phyloP scores from a whole-genome alignment of 148 eudicot species.

The Silene uniflora region DNA sequence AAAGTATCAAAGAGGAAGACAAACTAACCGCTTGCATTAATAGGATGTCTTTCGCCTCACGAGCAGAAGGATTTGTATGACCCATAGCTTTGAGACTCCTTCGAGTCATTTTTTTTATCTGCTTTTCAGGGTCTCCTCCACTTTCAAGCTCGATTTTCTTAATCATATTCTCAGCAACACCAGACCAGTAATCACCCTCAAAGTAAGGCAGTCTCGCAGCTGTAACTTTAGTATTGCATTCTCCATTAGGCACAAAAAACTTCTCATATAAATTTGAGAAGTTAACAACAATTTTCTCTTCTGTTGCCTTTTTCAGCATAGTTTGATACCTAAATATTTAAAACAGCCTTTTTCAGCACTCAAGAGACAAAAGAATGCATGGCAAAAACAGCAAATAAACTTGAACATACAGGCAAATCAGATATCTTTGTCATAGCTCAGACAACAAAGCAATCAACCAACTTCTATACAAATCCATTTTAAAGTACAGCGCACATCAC shows the following conservation, averaged over 20 bases:
- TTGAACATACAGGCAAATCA: conserved; percentile 5
- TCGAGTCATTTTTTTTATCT: conserved; percentile 44
- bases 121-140: conserved; percentile 35
- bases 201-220: conserved; percentile 86
- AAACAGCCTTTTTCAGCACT: conserved; percentile 14
- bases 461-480: neutral
- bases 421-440: neutral
- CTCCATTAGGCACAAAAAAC: conserved; percentile 59
- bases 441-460: neutral
- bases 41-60: conserved; percentile 58
- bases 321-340: conserved; percentile 57
- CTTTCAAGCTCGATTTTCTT: conserved; percentile 47
- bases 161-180: conserved; percentile 54
- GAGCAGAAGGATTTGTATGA: conserved; percentile 48
- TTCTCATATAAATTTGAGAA: conserved; percentile 58
- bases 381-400: neutral
- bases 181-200: conserved; percentile 86
- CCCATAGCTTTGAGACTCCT: conserved; percentile 71
- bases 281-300: conserved; percentile 58
- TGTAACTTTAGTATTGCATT: conserved; percentile 52
- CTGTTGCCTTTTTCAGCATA: conserved; percentile 68
- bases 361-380: conserved; percentile 2
- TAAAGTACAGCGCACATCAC: neutral
- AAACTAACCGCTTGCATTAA: conserved; percentile 73
- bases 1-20: neutral